Base-by-base conservation (phyloP, 306 rosid genomes). In the Cucurbita argyrosperma region DNA sequence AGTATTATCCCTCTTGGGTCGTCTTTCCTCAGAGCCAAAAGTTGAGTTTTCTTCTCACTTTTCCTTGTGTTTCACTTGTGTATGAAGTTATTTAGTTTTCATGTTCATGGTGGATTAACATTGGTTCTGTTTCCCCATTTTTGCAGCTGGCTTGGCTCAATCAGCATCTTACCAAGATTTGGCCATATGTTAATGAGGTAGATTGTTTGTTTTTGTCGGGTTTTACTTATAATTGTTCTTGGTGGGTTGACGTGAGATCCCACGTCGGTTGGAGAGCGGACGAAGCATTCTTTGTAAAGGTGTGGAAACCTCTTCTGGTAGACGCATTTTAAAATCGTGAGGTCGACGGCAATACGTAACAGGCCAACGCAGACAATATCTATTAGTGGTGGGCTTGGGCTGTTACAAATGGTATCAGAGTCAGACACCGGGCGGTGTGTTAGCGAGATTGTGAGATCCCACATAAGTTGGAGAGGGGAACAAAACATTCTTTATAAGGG, bases 161-260 rank as follows among this genome's bases (percentile, higher is more conserved):
- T 77, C 75, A 76, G 37, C 99, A 91, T 68, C 95, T 95, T 18
- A 50, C 78, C 1, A 95, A 89, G 97, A 87, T 95, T 87, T 91
- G 99, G 99, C 96, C 99, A 19, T 88, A 88, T 81, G 90, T 95
- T 46, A 81, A 95, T 64, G 92, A 95, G 88, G 99, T 89, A 74
- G 68, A 47, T 26, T 61, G 9, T 38, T 63, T 63, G 19, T 62
- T 8, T 0, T 0, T 65, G 53, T 15, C 63, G 72, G 72, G 49
- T 12, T 77, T 58, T 46, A 16, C 71, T 52, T 39, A 8, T 18
- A 19, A 39, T 58, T 40, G 21, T 35, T 52, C 65, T 49, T 69
- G 54, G 46, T 13, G 7, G n/a, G 11, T 46, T 9, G 35, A 30
- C 4, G 35, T 30, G 35, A 30, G 4, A 30, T 30, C 35, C 35